Percentiles rank a stretch among this genome's conserved stretches.
Conservation (phyloP, 495 filamentous ascomycete genomes). For the Daldinia decipiens region DNA sequence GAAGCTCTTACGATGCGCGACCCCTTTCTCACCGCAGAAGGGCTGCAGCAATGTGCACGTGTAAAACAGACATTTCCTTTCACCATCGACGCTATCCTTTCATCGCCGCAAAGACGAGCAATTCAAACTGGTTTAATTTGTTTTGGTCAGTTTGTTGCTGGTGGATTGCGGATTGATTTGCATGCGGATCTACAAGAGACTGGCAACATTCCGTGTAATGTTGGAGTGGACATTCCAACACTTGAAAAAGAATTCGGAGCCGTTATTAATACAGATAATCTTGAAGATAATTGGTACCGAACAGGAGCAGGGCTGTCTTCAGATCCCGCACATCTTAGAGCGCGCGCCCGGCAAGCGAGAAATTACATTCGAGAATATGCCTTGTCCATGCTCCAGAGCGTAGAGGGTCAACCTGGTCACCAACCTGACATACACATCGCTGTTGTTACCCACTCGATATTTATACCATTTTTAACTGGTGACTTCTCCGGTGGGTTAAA, state of each 20-base stretch:
- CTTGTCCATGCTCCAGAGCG: not conserved
- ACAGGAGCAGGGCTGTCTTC: not conserved
- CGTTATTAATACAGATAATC: constrained; percentile 59
- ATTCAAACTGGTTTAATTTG: constrained; percentile 78
- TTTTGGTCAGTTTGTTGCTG: constrained; percentile 61
- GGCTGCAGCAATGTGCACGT: constrained; percentile 74
- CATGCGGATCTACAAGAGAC: constrained; percentile 82
- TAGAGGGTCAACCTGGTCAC: too few species aligned
- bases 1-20: constrained; percentile 65
- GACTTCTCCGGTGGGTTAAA: not conserved
- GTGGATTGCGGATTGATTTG: constrained; percentile 46
- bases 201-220: constrained; percentile 77
- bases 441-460: not conserved
- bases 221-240: constrained; percentile 62
- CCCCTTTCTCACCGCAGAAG: constrained; percentile 77
- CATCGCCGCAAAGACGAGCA: constrained; percentile 82
- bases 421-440: not conserved
- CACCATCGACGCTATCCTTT: constrained; percentile 68
- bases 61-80: constrained; percentile 68
- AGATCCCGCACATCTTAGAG: not conserved
- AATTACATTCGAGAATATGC: not conserved
- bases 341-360: not conserved
- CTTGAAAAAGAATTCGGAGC: constrained; percentile 65
- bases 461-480: not conserved
- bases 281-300: not conserved